Evolutionary conservation across 352 stramenopile species (phyloP), one percentile per base, ranked within the genome.

Genomic region (Pythium vanterpoolii): DNA sequence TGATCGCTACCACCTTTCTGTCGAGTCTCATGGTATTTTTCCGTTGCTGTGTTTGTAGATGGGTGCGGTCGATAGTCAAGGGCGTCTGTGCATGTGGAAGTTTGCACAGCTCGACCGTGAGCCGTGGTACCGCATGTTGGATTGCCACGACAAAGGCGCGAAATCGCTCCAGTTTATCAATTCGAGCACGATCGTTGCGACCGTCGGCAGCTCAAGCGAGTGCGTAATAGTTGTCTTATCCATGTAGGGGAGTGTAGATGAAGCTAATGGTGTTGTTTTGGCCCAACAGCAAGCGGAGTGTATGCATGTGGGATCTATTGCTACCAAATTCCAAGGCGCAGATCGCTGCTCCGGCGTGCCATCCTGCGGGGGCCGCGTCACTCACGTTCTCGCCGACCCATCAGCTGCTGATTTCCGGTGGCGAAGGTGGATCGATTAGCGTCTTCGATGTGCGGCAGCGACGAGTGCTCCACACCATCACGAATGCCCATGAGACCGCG

Each of bases 401-500:
- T 40, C 86, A 96, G 60, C 64, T 96, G 19, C 62, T 96, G 19
- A 88, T 96, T 40, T 94, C 86, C 5, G 86, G 86, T 19, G 86
- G 86, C 4, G 72, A 90, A 24, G 76, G 83, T 28, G 86, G 86
- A 18, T 79, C 79, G 5, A 79, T 96, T 63, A 93, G 70, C 44
- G 83, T 94, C 30, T 96, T 96, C 51, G 86, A 96, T 44, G 83
- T 96, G 46, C 84, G 86, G 0, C 86, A 92, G 54, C 84, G 84
- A n/a, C 81, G 86, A n/a, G 71, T 94, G 46, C 67, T 96, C 39
- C 84, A 96, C 53, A 89, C 84, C 5, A 78, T 96, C 23, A 85
- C 84, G 26, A 89, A 83, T 31, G 86, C 86, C 3, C 86, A 96
- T 43, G 85, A 96, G 62, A 93, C 84, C 7, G 73, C 82, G 7